phyloP scores from a whole-genome alignment of 257 asterid species.

The Handroanthus guayacan region DNA sequence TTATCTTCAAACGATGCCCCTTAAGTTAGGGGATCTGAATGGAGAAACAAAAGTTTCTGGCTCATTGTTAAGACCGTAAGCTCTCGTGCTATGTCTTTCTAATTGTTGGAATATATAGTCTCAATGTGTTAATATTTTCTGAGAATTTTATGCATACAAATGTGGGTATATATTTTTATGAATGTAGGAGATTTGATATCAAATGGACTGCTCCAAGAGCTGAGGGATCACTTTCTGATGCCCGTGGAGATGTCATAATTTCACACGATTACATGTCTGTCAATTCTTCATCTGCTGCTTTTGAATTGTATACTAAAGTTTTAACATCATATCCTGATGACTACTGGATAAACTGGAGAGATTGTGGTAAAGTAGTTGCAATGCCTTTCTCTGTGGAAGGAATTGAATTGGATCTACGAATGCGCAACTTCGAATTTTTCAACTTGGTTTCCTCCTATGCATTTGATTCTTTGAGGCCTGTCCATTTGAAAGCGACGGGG shows the following conservation, averaged over 20 bases:
- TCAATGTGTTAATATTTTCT: conserved; percentile 28
- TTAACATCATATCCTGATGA: conserved; percentile 79
- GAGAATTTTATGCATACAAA: conserved; percentile 26
- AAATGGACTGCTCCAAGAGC: conserved; percentile 99
- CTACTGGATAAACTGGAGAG: conserved; percentile 59
- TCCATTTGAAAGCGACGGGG: conserved; percentile 98
- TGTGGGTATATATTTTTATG: conserved; percentile 37
- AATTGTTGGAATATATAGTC: conserved; percentile 30
- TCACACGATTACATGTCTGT: conserved; percentile 85
- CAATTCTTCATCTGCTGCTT: conserved; percentile 94
- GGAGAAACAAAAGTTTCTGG: conserved; percentile 99
- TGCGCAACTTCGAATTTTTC: conserved; percentile 95
- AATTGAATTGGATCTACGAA: conserved; percentile 85
- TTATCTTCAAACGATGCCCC: conserved; percentile 76
- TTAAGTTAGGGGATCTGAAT: conserved; percentile 82
- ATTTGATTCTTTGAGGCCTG: conserved; percentile 91
- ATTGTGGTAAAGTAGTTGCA: conserved; percentile 55
- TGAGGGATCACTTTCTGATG: conserved; percentile 97
- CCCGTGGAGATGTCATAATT: conserved; percentile 98
- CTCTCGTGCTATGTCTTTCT: conserved; percentile 43
- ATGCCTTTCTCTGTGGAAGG: conserved; percentile 89
- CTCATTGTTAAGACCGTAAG: conserved; percentile 95
- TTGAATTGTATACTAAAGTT: conserved; percentile 83
- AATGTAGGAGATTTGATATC: conserved; percentile 90
- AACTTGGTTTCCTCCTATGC: conserved; percentile 85